A percentile compares a stretch with the other conserved stretches of the same genome.
Conservation (phyloP, 352 stramenopile genomes). For the Phytophthora melonis region DNA sequence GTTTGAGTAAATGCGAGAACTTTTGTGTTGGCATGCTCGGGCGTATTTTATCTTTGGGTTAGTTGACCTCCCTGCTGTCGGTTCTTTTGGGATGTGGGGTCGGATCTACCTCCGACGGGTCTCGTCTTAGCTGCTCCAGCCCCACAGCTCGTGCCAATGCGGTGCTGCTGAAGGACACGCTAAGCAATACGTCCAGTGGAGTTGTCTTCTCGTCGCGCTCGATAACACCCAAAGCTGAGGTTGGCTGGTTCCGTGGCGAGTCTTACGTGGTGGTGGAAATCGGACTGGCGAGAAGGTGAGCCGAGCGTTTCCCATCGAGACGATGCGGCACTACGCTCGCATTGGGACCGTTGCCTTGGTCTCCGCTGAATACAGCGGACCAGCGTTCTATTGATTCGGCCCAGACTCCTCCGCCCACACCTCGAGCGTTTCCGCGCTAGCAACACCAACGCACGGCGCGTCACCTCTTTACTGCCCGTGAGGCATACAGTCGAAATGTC, state of each 20-base stretch:
- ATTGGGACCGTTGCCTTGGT: conserved; percentile 1
- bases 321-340: neutral
- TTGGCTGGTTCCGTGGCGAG: neutral
- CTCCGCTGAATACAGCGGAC: conserved; percentile 8
- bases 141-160: conserved; percentile 3
- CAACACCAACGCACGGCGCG: neutral
- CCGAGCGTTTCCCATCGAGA: conserved; percentile 6
- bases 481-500: conserved; percentile 5
- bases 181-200: conserved; percentile 18
- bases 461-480: conserved; percentile 18
- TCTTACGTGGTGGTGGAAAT: conserved; percentile 18
- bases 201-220: conserved; percentile 24
- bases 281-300: neutral
- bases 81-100: conserved; percentile 18
- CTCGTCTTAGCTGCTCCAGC: conserved; percentile 14
- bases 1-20: conserved; percentile 27
- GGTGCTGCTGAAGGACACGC: conserved; percentile 14
- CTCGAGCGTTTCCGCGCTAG: neutral
- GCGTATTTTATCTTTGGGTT: neutral
- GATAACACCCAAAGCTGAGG: conserved; percentile 9
- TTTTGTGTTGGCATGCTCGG: conserved; percentile 8
- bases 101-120: neutral
- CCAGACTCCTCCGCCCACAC: neutral
- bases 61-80: neutral
- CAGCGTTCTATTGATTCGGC: neutral